phyloP scores from a whole-genome alignment of 768 basidiomycete species.

The Mycena floridula region DNA sequence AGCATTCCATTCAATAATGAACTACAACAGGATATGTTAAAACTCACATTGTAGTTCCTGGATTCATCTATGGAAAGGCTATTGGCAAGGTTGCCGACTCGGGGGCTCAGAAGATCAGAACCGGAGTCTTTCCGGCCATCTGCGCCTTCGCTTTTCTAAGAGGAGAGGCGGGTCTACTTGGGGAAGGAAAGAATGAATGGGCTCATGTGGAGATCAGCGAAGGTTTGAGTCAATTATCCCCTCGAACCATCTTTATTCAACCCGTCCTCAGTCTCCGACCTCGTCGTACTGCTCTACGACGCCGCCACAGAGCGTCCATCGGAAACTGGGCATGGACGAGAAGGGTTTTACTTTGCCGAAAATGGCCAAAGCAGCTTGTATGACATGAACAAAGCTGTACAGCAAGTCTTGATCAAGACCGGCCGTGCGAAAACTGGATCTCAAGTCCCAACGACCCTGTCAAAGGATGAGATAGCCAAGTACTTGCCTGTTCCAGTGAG shows the following conservation, averaged over 20 bases:
- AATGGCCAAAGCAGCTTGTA: constrained; percentile 12
- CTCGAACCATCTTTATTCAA: too few relatives aligned
- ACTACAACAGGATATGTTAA: constrained; percentile 37
- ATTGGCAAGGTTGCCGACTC: constrained; percentile 11
- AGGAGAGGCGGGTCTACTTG: constrained; percentile 15
- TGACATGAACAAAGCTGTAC: constrained; percentile 10
- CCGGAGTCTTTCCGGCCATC: constrained; percentile 14
- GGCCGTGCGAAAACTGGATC: constrained; percentile 9
- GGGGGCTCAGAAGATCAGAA: constrained; percentile 7
- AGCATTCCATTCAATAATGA: not conserved
- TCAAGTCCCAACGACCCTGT: constrained; percentile 26
- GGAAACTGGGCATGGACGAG: constrained; percentile 13
- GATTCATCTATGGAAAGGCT: constrained; percentile 20
- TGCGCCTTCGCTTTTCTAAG: constrained; percentile 12
- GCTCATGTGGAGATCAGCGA: constrained; percentile 17
- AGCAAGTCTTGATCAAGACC: constrained; percentile 9
- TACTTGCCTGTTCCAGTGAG: constrained; percentile 10
- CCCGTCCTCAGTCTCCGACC: constrained; percentile 8
- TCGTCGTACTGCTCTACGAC: constrained; percentile 12
- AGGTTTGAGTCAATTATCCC: too few relatives aligned
- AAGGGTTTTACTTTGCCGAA: constrained; percentile 19
- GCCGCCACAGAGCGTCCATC: constrained; percentile 8
- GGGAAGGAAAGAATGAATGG: constrained; percentile 20
- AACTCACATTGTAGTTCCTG: constrained; percentile 45
- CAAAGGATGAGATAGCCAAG: constrained; percentile 20